Evolutionary conservation across 768 basidiomycete genomes (phyloP).

Genomic region (Mycena floridula): DNA sequence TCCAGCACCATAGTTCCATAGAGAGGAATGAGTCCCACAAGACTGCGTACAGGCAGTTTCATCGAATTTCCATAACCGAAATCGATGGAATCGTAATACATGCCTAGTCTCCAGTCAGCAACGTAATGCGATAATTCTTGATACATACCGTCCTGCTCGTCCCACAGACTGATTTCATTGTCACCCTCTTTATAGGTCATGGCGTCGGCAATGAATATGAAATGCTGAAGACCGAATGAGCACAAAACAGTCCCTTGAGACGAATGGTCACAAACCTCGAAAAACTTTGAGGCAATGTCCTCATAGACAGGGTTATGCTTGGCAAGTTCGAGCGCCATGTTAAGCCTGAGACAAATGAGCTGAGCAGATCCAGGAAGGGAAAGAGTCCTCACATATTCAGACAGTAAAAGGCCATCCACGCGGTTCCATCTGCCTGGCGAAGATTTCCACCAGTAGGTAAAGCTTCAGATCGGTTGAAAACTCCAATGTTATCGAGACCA

Average conservation of each 20-base stretch:
- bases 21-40: slow-evolving; percentile 96
- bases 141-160: slow-evolving; percentile 93
- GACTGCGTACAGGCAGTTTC: slow-evolving; percentile 89
- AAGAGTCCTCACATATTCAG: slow-evolving; percentile 75
- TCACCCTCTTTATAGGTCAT: slow-evolving; percentile 91
- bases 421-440: slow-evolving; percentile 97
- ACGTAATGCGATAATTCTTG: too few relatives aligned
- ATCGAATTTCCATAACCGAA: slow-evolving; percentile 77
- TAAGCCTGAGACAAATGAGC: slow-evolving; percentile 57
- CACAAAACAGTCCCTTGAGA: neutral
- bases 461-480: slow-evolving; percentile 97
- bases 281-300: slow-evolving; percentile 98
- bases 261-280: slow-evolving; percentile 76
- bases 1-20: slow-evolving; percentile 95
- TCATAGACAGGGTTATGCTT: slow-evolving; percentile 98
- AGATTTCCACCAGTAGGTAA: slow-evolving; percentile 90
- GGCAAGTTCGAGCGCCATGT: slow-evolving; percentile 94
- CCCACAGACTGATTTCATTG: slow-evolving; percentile 83
- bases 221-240: slow-evolving; percentile 52
- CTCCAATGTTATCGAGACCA: slow-evolving; percentile 95
- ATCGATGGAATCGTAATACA: slow-evolving; percentile 97
- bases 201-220: slow-evolving; percentile 97
- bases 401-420: slow-evolving; percentile 99
- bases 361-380: neutral
- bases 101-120: too few relatives aligned